phyloP scores from a whole-genome alignment of 352 stramenopile genomes.

The Globisporangium recalcitrans region DNA sequence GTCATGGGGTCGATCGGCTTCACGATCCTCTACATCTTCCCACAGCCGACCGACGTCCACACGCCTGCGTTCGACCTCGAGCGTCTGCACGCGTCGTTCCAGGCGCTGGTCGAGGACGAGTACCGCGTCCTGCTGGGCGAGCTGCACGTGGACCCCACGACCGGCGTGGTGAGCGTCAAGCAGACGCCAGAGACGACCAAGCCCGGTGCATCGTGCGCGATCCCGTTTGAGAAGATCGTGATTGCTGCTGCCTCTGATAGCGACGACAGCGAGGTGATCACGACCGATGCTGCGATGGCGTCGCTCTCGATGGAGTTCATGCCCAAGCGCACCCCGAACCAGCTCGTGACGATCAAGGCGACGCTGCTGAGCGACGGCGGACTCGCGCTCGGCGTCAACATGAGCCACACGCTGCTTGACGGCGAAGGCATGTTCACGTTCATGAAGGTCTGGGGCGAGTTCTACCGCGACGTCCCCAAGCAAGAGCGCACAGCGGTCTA shows the following conservation, averaged over 20 bases:
- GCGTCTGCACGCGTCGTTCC: conserved; percentile 31
- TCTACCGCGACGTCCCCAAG: conserved; percentile 34
- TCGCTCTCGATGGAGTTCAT: conserved; percentile 33
- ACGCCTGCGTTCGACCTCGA: conserved; percentile 30
- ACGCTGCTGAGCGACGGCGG: conserved; percentile 43
- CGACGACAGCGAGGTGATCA: conserved; percentile 2
- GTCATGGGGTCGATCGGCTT: conserved; percentile 41
- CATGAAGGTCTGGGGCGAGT: conserved; percentile 51
- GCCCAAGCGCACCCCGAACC: conserved; percentile 12
- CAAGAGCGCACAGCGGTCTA: conserved; percentile 23
- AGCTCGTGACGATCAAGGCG: conserved; percentile 33
- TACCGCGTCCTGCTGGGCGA: conserved; percentile 42
- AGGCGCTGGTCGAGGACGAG: conserved; percentile 33
- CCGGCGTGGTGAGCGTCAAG: conserved; percentile 28
- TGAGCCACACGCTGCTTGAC: conserved; percentile 44
- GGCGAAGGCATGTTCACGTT: conserved; percentile 53
- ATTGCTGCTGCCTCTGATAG: neutral
- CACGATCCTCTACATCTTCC: conserved; percentile 54
- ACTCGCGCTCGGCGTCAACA: conserved; percentile 38
- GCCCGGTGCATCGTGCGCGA: conserved; percentile 9
- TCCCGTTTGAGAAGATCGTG: conserved; percentile 33
- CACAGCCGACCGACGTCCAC: conserved; percentile 16
- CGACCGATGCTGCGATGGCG: conserved; percentile 31
- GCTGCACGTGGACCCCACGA: conserved; percentile 22
- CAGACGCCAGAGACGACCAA: conserved; percentile 13